Evolutionary conservation across 2,329 filamentous ascomycete genomes (phyloP).

Genomic region (Botrytis cinerea): DNA sequence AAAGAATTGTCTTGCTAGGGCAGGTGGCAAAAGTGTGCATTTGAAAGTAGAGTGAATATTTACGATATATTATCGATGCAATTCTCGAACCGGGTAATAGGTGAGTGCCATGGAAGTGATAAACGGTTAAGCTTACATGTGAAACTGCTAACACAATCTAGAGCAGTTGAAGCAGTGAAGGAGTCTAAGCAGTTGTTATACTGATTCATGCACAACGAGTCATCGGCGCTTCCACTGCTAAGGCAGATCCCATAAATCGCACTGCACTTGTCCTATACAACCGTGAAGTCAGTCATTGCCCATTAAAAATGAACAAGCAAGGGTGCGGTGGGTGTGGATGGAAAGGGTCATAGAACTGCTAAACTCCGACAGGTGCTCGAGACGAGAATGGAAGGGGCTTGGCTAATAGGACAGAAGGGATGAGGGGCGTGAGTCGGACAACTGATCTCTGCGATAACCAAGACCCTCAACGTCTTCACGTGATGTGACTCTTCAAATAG

Average conservation of each 20-base stretch:
- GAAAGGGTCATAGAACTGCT: neutral
- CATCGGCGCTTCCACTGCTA: conserved; percentile 20
- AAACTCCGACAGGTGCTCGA: neutral
- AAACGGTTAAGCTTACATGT: neutral
- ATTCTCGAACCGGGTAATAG: too few species aligned
- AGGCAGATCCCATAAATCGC: conserved; percentile 27
- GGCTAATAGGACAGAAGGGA: neutral
- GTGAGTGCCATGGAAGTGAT: neutral
- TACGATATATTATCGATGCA: neutral
- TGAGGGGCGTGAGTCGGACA: neutral
- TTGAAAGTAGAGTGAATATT: too few species aligned
- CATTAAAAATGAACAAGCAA: neutral
- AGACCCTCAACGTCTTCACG: neutral
- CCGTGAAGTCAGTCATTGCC: neutral
- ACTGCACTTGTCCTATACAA: conserved; percentile 25
- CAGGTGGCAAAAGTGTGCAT: neutral
- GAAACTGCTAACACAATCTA: conserved; percentile 26
- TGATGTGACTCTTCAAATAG: neutral
- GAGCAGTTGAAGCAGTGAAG: conserved; percentile 24
- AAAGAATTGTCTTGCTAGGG: neutral
- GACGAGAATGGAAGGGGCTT: neutral
- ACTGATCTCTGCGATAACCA: neutral
- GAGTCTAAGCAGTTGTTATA: conserved; percentile 29
- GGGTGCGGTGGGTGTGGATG: too few species aligned
- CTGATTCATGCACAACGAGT: conserved; percentile 27